phyloP scores from a whole-genome alignment of 345 rosid species.

The Erodium maritimum region DNA sequence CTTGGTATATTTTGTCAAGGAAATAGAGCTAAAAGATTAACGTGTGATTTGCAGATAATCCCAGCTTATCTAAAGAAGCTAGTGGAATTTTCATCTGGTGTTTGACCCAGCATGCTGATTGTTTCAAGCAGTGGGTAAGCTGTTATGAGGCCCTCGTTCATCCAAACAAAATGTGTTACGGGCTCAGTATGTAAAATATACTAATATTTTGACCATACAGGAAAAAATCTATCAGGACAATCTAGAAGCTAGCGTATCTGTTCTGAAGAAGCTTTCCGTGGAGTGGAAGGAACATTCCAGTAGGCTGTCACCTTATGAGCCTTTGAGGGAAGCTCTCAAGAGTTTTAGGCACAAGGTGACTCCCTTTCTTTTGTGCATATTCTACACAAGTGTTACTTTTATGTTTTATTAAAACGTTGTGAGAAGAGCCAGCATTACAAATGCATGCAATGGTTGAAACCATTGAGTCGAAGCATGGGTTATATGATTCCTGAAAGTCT shows the following conservation, averaged over 20 bases:
- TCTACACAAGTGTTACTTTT: neutral
- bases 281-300: conserved; percentile 30
- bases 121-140: conserved; percentile 49
- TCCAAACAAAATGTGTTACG: neutral
- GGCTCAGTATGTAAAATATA: neutral
- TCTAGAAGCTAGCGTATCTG: conserved; percentile 33
- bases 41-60: conserved; percentile 17
- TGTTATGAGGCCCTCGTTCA: neutral
- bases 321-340: conserved; percentile 30
- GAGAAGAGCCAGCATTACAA: neutral
- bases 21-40: neutral
- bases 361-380: neutral
- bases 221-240: conserved; percentile 35
- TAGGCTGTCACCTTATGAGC: conserved; percentile 21
- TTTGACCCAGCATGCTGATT: conserved; percentile 35
- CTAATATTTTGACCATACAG: conserved; percentile 13
- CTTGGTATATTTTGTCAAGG: neutral
- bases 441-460: too few species aligned
- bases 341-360: conserved; percentile 44
- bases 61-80: conserved; percentile 38
- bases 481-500: too few species aligned
- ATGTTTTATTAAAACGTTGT: neutral
- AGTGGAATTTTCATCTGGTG: conserved; percentile 40
- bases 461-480: too few species aligned
- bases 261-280: conserved; percentile 34